These are phyloP conservation scores for Phytophthora uliginosa DNA, from an alignment of 352 stramenopile genomes.

Conservation along the genomic window DNA sequence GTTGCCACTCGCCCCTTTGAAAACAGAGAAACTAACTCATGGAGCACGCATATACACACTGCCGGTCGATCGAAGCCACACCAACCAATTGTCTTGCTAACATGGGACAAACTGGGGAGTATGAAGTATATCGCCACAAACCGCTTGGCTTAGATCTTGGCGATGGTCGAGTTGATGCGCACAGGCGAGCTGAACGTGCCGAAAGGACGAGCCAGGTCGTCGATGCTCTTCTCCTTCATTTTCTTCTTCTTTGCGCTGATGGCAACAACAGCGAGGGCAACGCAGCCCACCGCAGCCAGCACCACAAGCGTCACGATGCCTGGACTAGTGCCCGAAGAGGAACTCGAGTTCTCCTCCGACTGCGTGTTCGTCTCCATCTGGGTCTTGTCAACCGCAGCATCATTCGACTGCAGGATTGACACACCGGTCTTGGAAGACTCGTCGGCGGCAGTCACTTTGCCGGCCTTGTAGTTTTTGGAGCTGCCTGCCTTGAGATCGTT, in stretches of 20 bases:
- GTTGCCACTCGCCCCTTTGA: conserved; percentile 33
- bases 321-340: conserved; percentile 19
- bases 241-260: conserved; percentile 40
- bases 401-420: conserved; percentile 40
- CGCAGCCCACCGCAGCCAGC: conserved; percentile 22
- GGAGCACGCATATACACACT: conserved; percentile 36
- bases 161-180: conserved; percentile 36
- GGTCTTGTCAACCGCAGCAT: conserved; percentile 34
- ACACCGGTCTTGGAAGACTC: conserved; percentile 28
- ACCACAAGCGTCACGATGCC: conserved; percentile 36
- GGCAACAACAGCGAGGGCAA: conserved; percentile 32
- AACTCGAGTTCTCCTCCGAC: conserved; percentile 1
- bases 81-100: neutral
- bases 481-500: conserved; percentile 8
- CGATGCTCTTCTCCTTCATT: conserved; percentile 26
- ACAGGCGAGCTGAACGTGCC: conserved; percentile 42
- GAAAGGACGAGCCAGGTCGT: conserved; percentile 34
- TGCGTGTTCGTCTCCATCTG: conserved; percentile 32
- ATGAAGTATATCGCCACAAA: neutral
- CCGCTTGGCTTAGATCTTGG: conserved; percentile 40
- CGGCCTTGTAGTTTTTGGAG: conserved; percentile 33
- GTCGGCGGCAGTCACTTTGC: conserved; percentile 32
- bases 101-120: neutral
- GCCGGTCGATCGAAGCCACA: conserved; percentile 19
- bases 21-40: conserved; percentile 31